A percentile compares a stretch with the other conserved stretches of the same genome.
These are phyloP conservation scores for Viridothelium virens DNA, from an alignment of 495 filamentous ascomycete species.

Conservation along the genomic window DNA sequence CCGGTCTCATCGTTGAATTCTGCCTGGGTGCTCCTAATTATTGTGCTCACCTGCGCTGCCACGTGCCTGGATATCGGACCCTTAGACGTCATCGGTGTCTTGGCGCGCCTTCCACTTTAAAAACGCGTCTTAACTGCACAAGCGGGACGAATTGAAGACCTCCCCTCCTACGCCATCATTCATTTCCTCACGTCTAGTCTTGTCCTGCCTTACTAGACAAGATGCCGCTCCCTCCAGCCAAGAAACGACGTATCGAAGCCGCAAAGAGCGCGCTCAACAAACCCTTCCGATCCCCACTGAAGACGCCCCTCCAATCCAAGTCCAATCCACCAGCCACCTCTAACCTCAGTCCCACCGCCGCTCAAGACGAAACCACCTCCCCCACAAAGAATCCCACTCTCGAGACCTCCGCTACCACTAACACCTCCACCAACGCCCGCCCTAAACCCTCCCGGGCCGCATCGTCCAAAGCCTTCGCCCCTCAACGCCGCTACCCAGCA, in stretches of 20 bases:
- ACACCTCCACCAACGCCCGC: background rate
- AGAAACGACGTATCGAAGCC: slow-evolving; percentile 51
- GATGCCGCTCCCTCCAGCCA: slow-evolving; percentile 36
- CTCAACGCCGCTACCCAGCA: background rate
- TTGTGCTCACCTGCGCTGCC: no score
- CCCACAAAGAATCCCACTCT: no score
- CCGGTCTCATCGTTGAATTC: background rate
- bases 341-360: no score
- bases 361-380: no score
- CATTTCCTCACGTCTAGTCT: background rate
- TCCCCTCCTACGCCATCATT: background rate
- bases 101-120: background rate
- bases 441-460: background rate
- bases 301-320: slow-evolving; percentile 29
- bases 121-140: background rate
- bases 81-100: slow-evolving; percentile 2
- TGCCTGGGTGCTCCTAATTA: no score
- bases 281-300: slow-evolving; percentile 63
- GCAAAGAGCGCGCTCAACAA: slow-evolving; percentile 47
- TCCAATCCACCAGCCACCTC: slow-evolving; percentile 15
- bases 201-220: background rate
- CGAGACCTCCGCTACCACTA: background rate
- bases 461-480: background rate
- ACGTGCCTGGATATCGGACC: no score
- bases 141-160: no score